phyloP scores from a whole-genome alignment of 768 basidiomycete genomes.

The Naganishia onofrii region DNA sequence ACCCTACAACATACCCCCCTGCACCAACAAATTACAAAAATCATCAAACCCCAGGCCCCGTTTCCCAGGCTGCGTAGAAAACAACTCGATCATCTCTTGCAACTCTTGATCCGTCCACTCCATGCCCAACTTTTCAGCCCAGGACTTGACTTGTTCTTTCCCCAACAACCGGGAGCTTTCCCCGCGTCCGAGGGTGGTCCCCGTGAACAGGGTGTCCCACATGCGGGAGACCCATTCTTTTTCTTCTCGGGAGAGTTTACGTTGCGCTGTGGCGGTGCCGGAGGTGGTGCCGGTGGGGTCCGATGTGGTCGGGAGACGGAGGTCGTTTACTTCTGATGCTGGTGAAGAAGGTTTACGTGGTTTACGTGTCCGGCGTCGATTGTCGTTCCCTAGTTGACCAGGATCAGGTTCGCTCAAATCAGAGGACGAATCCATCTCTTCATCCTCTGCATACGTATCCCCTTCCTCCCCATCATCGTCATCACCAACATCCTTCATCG shows the following conservation, averaged over 20 bases:
- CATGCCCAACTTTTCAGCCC: conserved; percentile 45
- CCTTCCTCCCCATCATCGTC: conserved; percentile 36
- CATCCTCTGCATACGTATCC: conserved; percentile 33
- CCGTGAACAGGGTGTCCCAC: conserved; percentile 44
- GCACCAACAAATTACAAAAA: conserved; percentile 44
- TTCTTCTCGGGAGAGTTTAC: conserved; percentile 36
- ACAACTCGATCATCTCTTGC: conserved; percentile 49
- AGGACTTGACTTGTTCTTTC: conserved; percentile 45
- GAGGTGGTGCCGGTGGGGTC: not conserved
- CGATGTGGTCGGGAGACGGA: not conserved
- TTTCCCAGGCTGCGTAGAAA: conserved; percentile 49
- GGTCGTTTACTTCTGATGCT: not conserved
- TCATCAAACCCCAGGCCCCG: conserved; percentile 49
- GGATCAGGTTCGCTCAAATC: conserved; percentile 2
- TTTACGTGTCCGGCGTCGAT: not conserved
- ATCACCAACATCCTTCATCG: conserved; percentile 15
- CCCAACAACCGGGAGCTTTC: conserved; percentile 35
- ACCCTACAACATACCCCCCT: conserved; percentile 43
- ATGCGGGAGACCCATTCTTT: conserved; percentile 44
- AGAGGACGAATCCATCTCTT: conserved; percentile 28
- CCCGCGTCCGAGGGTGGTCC: conserved; percentile 16
- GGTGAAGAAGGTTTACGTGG: too few relatives aligned
- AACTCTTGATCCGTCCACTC: conserved; percentile 51
- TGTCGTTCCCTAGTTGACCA: not conserved
- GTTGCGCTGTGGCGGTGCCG: not conserved